Evolutionary conservation across 2,329 filamentous ascomycete species (phyloP).

Genomic region (Neonectria sp.): DNA sequence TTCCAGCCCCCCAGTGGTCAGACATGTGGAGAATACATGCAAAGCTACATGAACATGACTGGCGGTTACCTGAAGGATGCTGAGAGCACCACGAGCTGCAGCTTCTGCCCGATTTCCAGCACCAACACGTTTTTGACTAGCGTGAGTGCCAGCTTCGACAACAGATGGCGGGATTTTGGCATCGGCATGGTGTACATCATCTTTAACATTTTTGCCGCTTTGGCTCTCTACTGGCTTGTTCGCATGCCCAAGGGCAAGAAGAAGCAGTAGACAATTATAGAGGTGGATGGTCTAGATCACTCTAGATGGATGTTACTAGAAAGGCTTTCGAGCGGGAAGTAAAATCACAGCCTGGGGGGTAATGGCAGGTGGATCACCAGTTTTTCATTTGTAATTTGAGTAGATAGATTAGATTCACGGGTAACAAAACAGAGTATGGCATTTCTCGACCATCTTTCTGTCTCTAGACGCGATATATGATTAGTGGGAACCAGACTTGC

Average conservation of each 20-base stretch:
- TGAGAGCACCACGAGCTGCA: slow-evolving; percentile 62
- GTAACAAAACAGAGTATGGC: not conserved
- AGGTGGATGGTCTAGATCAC: not conserved
- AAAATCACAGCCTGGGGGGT: not conserved
- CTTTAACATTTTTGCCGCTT: slow-evolving; percentile 66
- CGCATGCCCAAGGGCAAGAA: slow-evolving; percentile 57
- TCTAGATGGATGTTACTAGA: not conserved
- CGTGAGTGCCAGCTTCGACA: slow-evolving; percentile 62
- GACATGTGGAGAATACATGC: slow-evolving; percentile 72
- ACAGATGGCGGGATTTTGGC: slow-evolving; percentile 72
- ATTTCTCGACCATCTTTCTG: not conserved
- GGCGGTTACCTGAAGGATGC: slow-evolving; percentile 71
- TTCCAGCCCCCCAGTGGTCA: slow-evolving; percentile 70
- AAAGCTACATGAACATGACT: slow-evolving; percentile 56
- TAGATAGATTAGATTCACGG: not conserved
- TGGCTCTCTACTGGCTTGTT: slow-evolving; percentile 67
- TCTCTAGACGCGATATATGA: not conserved
- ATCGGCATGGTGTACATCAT: slow-evolving; percentile 68
- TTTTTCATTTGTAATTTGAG: not conserved
- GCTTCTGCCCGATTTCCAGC: slow-evolving; percentile 59
- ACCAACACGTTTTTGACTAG: slow-evolving; percentile 59
- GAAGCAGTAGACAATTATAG: slow-evolving; percentile 27
- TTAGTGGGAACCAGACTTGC: not conserved
- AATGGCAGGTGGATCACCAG: not conserved
- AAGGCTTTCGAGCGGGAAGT: not conserved